Evolutionary conservation across 768 basidiomycete genomes (phyloP).

Genomic region (Clitopilus hobsonii): DNA sequence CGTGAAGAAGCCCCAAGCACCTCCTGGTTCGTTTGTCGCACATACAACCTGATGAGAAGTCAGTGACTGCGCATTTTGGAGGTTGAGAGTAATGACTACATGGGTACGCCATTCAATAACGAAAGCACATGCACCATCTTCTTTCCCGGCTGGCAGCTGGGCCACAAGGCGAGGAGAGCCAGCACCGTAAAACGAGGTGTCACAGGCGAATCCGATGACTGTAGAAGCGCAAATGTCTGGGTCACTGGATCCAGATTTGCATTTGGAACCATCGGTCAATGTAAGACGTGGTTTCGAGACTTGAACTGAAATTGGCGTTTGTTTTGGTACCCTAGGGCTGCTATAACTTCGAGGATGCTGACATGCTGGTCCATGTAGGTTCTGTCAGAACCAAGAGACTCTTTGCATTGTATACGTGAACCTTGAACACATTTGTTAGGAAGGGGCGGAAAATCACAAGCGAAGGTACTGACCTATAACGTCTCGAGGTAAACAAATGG

Average conservation of each 20-base stretch:
- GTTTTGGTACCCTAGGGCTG: no score
- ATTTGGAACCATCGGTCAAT: conserved; percentile 61
- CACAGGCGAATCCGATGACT: conserved; percentile 75
- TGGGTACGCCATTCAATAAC: conserved; percentile 83
- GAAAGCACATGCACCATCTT: conserved; percentile 66
- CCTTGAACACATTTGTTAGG: no score
- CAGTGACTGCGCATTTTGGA: neutral
- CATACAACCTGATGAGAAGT: conserved; percentile 56
- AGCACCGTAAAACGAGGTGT: conserved; percentile 51
- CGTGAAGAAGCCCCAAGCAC: conserved; percentile 46
- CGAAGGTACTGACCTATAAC: no score
- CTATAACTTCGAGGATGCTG: no score
- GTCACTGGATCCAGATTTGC: conserved; percentile 37
- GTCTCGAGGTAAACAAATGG: no score
- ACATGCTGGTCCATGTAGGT: no score
- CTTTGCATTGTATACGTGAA: no score
- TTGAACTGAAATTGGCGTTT: conserved; percentile 48
- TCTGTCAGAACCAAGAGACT: no score
- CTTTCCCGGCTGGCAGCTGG: conserved; percentile 61
- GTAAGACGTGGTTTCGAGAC: conserved; percentile 51
- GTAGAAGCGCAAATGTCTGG: conserved; percentile 50
- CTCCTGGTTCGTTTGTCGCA: conserved; percentile 53
- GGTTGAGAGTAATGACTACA: conserved; percentile 34
- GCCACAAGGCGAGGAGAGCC: conserved; percentile 56
- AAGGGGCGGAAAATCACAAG: no score